These are phyloP conservation scores for Plicaturopsis crispa DNA, from an alignment of 768 basidiomycete species.

Conservation along the genomic window DNA sequence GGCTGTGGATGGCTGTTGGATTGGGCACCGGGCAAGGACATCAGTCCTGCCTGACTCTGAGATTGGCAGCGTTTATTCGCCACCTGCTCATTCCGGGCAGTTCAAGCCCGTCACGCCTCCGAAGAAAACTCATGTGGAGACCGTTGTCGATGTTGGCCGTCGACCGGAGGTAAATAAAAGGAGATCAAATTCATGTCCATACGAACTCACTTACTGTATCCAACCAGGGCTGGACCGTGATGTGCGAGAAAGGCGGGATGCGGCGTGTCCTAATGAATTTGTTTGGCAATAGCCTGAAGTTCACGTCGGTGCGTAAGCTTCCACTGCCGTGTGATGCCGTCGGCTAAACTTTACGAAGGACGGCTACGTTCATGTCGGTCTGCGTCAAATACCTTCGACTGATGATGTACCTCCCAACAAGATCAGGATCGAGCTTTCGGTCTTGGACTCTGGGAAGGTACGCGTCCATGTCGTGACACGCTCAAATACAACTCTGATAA, in stretches of 20 bases:
- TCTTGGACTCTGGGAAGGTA: constrained; percentile 87
- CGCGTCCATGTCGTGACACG: constrained; percentile 3
- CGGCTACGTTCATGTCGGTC: constrained; percentile 80
- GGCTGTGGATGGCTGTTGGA: constrained; percentile 91
- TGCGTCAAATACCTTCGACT: constrained; percentile 62
- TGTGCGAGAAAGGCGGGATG: constrained; percentile 89
- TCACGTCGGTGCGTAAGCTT: constrained; percentile 57
- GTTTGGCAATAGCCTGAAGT: constrained; percentile 91
- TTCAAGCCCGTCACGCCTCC: constrained; percentile 32
- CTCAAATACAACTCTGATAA: not conserved
- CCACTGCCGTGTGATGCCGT: constrained; percentile 3
- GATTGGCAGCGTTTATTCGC: constrained; percentile 90
- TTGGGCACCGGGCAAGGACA: constrained; percentile 80
- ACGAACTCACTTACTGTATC: not conserved
- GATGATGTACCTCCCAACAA: constrained; percentile 47
- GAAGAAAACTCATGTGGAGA: constrained; percentile 59
- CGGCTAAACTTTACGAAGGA: constrained; percentile 35
- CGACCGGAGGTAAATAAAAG: constrained; percentile 51
- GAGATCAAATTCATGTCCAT: not conserved
- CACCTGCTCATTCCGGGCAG: too few species aligned
- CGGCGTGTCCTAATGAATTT: constrained; percentile 91
- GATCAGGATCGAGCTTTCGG: constrained; percentile 75
- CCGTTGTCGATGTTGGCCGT: constrained; percentile 79
- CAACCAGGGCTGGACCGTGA: constrained; percentile 73
- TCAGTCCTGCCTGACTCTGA: constrained; percentile 63